Base-by-base conservation (phyloP, 371 early-diverging fungal species). In the Rhizopus sp. region DNA sequence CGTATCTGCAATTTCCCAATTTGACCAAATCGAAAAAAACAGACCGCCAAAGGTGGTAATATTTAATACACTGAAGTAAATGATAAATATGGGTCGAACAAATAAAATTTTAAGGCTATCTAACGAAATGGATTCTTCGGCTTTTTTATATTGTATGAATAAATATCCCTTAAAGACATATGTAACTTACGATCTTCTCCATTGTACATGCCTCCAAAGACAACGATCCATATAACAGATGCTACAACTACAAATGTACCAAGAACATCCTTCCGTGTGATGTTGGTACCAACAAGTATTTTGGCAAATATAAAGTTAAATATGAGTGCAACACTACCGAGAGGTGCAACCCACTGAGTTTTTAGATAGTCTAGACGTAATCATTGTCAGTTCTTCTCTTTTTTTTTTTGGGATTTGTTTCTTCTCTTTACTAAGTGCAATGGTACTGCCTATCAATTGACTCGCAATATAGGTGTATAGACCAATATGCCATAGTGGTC, bases 261-360 rank as follows among this genome's bases (percentile, higher is more conserved):
- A 16, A 83, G 64, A 13, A 87, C 81, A 63, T 88, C 89, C 59
- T 79, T 73, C 16, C 75, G 66, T 16, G 85, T 84, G 44, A 88
- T 88, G 33, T 75, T 77, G 6, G 86, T 86, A 41, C 83, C 84
- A 10, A 88, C 89, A 33, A 88, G 69, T 50, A 85, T 72, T 70
- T 83, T 82, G 35, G 89, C 89, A 69, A 88, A 85, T 13, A 88
- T 56, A 64, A 86, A 87, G 64, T 88, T 88, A 65, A 85, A 87
- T 54, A 88, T 85, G 31, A 88, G 70, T 7, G 89, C 84, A 17
- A 84, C 79, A 44, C 86, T 82, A n/a, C 86, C 86, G 39, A 88
- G 64, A 31, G 89, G 86, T 41, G 89, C 89, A 31, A 87, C 87
- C 87, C 87, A 86, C 72, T 86, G 86, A n/a, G 87, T 83, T 62